phyloP scores from a whole-genome alignment of 306 rosid species.

The Prunus mira region DNA sequence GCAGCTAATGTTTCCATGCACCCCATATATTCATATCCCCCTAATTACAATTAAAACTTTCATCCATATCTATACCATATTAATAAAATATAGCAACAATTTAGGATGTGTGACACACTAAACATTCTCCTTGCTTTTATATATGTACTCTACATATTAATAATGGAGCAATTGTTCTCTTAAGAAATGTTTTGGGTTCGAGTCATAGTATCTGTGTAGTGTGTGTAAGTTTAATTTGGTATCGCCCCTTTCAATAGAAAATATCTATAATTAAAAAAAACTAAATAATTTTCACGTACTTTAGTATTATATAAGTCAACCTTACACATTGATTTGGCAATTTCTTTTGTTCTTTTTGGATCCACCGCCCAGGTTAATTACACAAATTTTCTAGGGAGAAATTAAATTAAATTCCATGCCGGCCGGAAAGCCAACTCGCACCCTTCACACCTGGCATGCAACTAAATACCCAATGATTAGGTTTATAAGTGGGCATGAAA shows the following conservation, averaged over 20 bases:
- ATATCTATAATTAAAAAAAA: too few species aligned
- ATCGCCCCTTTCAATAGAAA: too few species aligned
- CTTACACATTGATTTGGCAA: conserved; percentile 21
- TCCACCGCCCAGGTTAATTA: conserved; percentile 19
- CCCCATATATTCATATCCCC: neutral
- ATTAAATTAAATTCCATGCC: conserved; percentile 15
- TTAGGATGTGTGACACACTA: conserved; percentile 35
- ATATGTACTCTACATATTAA: neutral
- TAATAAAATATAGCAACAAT: conserved; percentile 1
- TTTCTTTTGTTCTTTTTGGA: neutral
- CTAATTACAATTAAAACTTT: neutral
- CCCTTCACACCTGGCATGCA: conserved; percentile 38
- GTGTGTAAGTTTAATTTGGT: too few species aligned
- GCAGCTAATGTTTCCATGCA: conserved; percentile 6
- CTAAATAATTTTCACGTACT: neutral
- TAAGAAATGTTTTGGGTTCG: too few species aligned
- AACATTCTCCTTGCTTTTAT: conserved; percentile 26
- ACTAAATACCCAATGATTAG: conserved; percentile 35
- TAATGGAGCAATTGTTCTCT: too few species aligned
- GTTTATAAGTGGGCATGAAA: conserved; percentile 20
- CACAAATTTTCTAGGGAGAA: neutral
- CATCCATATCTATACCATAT: neutral
- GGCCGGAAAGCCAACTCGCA: conserved; percentile 35
- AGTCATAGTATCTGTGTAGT: too few species aligned
- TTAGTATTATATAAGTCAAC: conserved; percentile 35